Percentiles rank a stretch among this genome's conserved stretches.
Conservation (phyloP, 2,329 filamentous ascomycete species). For the Knoxdaviesia capensis region DNA sequence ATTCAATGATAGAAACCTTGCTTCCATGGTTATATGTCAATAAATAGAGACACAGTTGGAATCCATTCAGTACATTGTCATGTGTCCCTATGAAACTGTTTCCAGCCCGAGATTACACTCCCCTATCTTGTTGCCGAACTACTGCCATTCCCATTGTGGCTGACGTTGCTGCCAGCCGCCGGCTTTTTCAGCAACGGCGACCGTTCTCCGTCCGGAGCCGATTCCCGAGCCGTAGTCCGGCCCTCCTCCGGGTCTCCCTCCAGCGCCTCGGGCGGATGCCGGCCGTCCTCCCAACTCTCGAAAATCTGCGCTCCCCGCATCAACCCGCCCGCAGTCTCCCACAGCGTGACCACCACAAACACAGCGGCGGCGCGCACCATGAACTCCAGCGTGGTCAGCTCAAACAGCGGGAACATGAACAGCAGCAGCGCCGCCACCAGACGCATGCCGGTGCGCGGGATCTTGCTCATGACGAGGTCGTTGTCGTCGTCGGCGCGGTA, state of each 20-base stretch:
- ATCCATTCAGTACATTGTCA: too few relatives aligned
- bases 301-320: slow-evolving; percentile 11
- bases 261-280: slow-evolving; percentile 9
- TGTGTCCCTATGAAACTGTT: too few relatives aligned
- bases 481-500: slow-evolving; percentile 18
- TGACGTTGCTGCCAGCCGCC: too few relatives aligned
- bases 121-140: too few relatives aligned
- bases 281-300: slow-evolving; percentile 13
- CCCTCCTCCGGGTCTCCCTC: not conserved
- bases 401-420: slow-evolving; percentile 15
- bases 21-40: too few relatives aligned
- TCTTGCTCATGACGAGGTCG: slow-evolving; percentile 13
- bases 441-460: slow-evolving; percentile 15
- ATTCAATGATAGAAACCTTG: too few relatives aligned
- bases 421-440: slow-evolving; percentile 12
- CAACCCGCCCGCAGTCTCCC: slow-evolving; percentile 20
- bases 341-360: slow-evolving; percentile 19
- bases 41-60: too few relatives aligned
- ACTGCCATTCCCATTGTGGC: too few relatives aligned
- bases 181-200: too few relatives aligned
- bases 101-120: too few relatives aligned
- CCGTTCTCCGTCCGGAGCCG: too few relatives aligned
- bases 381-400: slow-evolving; percentile 13
- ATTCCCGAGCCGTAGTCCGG: too few relatives aligned
- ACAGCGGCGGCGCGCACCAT: slow-evolving; percentile 21